A percentile compares a stretch with the other conserved stretches of the same genome.
Conservation (phyloP, 75 land plant genomes). For the Pinus taeda region DNA sequence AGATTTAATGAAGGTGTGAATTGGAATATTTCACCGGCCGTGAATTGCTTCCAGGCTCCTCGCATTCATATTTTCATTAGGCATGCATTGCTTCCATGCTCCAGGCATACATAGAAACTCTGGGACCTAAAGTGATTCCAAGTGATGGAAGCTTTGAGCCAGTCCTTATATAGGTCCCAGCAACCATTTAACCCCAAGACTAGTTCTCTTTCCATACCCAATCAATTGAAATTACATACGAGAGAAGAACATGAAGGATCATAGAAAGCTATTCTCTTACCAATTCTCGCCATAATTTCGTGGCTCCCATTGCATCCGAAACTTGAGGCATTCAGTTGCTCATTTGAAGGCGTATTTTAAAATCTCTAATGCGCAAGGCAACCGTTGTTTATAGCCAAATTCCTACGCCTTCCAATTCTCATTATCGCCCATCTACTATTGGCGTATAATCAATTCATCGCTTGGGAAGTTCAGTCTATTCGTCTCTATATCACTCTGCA, state of each 20-base stretch:
- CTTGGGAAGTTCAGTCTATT: no score
- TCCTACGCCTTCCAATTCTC: no score
- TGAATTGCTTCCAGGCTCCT: no score
- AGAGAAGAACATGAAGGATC: not conserved
- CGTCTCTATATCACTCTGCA: no score
- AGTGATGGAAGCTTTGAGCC: conserved; percentile 76
- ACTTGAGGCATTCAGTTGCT: conserved; percentile 6
- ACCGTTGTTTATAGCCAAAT: no score
- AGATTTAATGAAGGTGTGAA: no score
- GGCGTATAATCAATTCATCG: no score
- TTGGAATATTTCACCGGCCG: no score
- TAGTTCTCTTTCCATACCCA: conserved; percentile 47
- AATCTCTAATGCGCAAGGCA: no score
- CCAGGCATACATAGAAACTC: conserved; percentile 20
- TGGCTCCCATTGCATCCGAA: not conserved
- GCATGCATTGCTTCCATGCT: no score
- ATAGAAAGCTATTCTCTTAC: not conserved
- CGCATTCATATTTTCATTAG: no score
- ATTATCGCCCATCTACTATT: no score
- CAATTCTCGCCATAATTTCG: not conserved
- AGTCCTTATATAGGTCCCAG: conserved; percentile 64
- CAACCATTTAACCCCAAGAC: conserved; percentile 25
- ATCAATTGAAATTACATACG: not conserved
- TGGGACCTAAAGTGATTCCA: conserved; percentile 43
- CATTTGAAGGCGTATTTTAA: not conserved